Evolutionary conservation across 1,284 basidiomycete genomes (phyloP).

Genomic region (Tausonia pullulans): DNA sequence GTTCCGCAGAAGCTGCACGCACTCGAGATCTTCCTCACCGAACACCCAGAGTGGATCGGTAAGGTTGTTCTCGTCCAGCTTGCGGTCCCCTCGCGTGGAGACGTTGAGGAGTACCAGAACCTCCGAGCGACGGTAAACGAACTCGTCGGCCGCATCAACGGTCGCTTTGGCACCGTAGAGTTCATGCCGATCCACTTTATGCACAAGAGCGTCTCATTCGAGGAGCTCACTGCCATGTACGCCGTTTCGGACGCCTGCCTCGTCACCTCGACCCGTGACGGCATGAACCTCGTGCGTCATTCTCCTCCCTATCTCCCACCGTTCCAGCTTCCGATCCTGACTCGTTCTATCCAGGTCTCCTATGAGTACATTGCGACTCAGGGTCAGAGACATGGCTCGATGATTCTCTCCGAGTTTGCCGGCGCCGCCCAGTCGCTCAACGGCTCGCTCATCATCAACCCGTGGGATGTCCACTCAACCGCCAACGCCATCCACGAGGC

Average conservation of each 20-base stretch:
- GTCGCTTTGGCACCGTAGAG: constrained; percentile 94
- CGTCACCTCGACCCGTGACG: constrained; percentile 88
- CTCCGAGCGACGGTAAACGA: constrained; percentile 93
- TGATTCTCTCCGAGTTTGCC: constrained; percentile 97
- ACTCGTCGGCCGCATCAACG: constrained; percentile 94
- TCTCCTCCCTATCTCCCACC: background rate
- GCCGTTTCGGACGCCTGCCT: constrained; percentile 93
- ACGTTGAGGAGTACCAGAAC: constrained; percentile 99
- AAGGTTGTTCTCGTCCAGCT: constrained; percentile 96
- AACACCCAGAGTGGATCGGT: constrained; percentile 98
- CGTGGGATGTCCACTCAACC: constrained; percentile 87
- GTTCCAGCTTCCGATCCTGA: background rate
- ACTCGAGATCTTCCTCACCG: constrained; percentile 87
- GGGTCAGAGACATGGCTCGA: constrained; percentile 78
- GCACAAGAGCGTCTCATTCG: constrained; percentile 87
- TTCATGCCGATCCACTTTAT: constrained; percentile 99
- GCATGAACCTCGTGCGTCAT: constrained; percentile 85
- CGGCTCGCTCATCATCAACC: constrained; percentile 87
- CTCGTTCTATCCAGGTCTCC: constrained; percentile 55
- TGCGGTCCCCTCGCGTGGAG: constrained; percentile 92
- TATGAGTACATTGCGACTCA: constrained; percentile 99
- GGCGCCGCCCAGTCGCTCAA: constrained; percentile 94
- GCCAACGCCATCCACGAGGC: constrained; percentile 92
- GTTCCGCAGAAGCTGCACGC: constrained; percentile 97
- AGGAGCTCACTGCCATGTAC: constrained; percentile 93